Evolutionary conservation across 164 flowering plant species (phyloP), one percentile per base, ranked within the genome.

Genomic region (Stephania japonica): DNA sequence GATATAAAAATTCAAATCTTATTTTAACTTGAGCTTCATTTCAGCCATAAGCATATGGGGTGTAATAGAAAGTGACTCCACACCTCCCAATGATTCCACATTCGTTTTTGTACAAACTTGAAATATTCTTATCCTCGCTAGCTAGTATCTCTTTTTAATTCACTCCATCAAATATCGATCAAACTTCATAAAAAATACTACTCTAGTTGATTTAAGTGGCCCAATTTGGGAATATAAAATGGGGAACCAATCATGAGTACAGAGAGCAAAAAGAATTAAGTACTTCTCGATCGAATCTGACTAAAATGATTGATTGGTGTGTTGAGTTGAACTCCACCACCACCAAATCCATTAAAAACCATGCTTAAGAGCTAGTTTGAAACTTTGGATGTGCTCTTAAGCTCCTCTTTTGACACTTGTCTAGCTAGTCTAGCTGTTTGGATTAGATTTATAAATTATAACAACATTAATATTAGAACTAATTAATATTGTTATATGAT

Each of bases 61-160:
- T 76, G 78, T 72, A 70, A 38, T 50, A 65, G 78, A 76, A 76
- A 72, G 62, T 19, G 69, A 76, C 78, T 47, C 72, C 78, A 72
- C 69, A 76, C 75, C 78, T 61, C 56, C 72, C 44, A 26, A 76
- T 76, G 68, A 71, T 71, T 71, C 74, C 44, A 18, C 75, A 68
- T 76, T 71, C 67, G 27, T 73, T 26, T 50, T 67, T 56, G 21
- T 56, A 56, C 62, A 10, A 56, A 5, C 18, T 53, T 53, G 11
- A 53, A 32, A 4, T 32, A 53, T 5, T 12, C 19, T 53, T 12
- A 16, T 53, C 50, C 14, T 44, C 12, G 50, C 38, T 32, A 32
- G 38, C 38, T 32, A 32, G 38, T 32, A 2, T 32, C 38, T 32
- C 38, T 32, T 32, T 32, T 32, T 32, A 32, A 32, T 32, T 32